Percentiles rank a stretch among this genome's conserved stretches.
Conservation (phyloP, 495 filamentous ascomycete genomes). For the Neurospora sp. region DNA sequence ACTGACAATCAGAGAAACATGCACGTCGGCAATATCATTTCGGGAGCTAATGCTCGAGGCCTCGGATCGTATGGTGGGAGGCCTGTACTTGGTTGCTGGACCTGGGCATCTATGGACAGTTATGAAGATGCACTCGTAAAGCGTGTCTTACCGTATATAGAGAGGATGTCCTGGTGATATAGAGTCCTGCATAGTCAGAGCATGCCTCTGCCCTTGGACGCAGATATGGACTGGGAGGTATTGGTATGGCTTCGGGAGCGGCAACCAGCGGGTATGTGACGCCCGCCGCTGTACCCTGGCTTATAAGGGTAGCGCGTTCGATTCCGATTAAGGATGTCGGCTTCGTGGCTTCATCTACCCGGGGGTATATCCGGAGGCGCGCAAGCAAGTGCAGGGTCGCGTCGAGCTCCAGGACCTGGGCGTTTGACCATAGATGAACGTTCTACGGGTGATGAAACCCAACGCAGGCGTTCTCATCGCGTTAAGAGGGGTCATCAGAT, state of each 20-base stretch:
- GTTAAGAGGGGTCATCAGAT: background rate
- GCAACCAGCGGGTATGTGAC: background rate
- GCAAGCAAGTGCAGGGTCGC: conserved; percentile 11
- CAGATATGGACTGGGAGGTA: background rate
- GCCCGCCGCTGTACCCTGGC: background rate
- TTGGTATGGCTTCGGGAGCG: background rate
- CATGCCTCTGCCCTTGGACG: background rate
- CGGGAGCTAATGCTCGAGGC: background rate
- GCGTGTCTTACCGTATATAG: conserved; percentile 27
- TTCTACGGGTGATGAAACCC: background rate
- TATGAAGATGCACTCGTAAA: conserved; percentile 20
- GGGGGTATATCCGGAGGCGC: background rate
- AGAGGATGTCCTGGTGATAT: conserved; percentile 15
- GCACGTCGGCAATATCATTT: background rate
- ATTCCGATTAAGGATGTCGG: background rate
- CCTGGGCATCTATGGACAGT: background rate
- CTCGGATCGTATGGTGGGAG: background rate
- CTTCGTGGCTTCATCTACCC: background rate
- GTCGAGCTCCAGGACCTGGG: background rate
- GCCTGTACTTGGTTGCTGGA: background rate
- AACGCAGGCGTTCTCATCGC: background rate
- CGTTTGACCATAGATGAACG: background rate
- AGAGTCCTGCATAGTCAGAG: conserved; percentile 10
- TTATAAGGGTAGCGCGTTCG: background rate
- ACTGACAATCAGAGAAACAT: background rate